Evolutionary conservation across 345 rosid genomes (phyloP), one percentile per base, ranked within the genome.

Genomic region (Laguncularia racemosa): DNA sequence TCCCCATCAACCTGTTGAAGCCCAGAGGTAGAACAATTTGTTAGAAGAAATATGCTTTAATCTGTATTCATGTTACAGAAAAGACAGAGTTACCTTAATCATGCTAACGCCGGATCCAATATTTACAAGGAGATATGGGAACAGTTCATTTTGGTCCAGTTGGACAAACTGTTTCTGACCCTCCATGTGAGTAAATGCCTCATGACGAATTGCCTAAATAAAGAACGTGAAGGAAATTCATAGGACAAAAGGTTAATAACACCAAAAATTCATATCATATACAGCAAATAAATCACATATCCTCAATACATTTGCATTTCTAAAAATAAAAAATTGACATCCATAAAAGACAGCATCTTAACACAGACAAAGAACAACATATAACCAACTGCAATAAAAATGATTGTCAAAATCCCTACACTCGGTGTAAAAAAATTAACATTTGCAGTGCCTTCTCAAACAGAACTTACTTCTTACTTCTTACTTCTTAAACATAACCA

Each of bases 31-130:
- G 65, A 70, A 40, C 13, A 26, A 46, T 3, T 60, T 48, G 53
- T 20, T 23, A 62, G 38, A 52, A 14, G 12, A 17, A 54, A 56
- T 61, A 33, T 33, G 3, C 33, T 20, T 52, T 68, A 59, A 40
- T 19, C 59, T 44, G 53, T 18, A 48, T 18, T 4, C 52, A 46
- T 59, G 14, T 16, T 47, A 70, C 64, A 23, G 54, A 40, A 17
- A 58, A 14, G 47, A 54, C 49, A 26, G 38, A 61, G 38, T 44
- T 73, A 89, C 99, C 99, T 93, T 93, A 75, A 93, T 90, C 76
- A 93, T 84, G 68, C 99, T 93, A 71, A 93, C 97, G 68, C 99
- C 99, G 71, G 99, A 93, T 74, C 99, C 99, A 65, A 93, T 63
- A 65, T 93, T 93, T 33, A 90, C 99, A 44, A 93, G 95, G 69